Evolutionary conservation across 2,329 filamentous ascomycete genomes (phyloP).

Genomic region (Aspergillus latus): DNA sequence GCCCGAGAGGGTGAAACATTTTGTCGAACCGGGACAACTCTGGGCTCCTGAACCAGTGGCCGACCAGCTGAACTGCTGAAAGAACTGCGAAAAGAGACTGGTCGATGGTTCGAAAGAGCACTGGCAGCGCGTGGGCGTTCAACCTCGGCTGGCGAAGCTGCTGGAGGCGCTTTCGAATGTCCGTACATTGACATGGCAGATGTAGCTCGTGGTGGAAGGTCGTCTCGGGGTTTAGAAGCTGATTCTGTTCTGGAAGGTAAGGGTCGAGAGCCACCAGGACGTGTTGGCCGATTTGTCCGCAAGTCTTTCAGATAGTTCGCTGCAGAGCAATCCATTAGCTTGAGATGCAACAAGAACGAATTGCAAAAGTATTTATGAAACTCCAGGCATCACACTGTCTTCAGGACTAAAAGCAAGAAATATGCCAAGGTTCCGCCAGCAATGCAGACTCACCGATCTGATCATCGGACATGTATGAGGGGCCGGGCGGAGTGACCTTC

Average conservation of each 20-base stretch:
- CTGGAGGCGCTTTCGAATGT: constrained; percentile 20
- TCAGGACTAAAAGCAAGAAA: constrained; percentile 13
- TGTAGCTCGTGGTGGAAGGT: constrained; percentile 42
- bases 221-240: constrained; percentile 25
- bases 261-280: constrained; percentile 62
- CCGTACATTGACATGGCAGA: constrained; percentile 45
- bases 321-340: constrained; percentile 32
- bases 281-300: constrained; percentile 55
- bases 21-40: constrained; percentile 32
- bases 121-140: constrained; percentile 41
- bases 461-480: constrained; percentile 48
- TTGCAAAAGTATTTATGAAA: not conserved
- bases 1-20: constrained; percentile 40
- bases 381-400: constrained; percentile 13
- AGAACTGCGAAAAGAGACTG: constrained; percentile 31
- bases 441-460: constrained; percentile 44
- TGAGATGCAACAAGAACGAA: not conserved
- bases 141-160: constrained; percentile 21
- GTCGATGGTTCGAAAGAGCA: constrained; percentile 41
- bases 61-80: constrained; percentile 34
- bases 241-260: constrained; percentile 50
- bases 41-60: constrained; percentile 42
- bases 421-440: constrained; percentile 21
- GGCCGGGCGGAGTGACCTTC: constrained; percentile 49
- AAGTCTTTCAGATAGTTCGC: constrained; percentile 61